Conservation (phyloP, 2,329 filamentous ascomycete genomes). For the Arthrobotrys megalospora region DNA sequence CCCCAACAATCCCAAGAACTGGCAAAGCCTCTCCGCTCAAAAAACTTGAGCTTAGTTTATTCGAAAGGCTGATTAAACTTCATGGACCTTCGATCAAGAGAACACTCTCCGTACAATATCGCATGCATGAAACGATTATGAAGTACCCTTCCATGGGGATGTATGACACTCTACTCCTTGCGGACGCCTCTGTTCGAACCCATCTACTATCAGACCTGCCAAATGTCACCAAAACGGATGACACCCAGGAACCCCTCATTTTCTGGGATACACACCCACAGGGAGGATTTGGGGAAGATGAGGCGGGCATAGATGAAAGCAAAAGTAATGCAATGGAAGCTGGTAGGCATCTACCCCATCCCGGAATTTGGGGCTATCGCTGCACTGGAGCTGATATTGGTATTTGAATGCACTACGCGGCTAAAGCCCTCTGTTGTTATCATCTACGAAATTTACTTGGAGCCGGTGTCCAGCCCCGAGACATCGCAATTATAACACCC, state of each 20-base stretch:
- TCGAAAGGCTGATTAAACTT: conserved; percentile 86
- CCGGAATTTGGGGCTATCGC: neutral
- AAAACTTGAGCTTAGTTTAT: conserved; percentile 89
- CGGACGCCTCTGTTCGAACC: conserved; percentile 82
- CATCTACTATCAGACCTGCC: conserved; percentile 83
- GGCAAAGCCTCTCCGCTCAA: conserved; percentile 65
- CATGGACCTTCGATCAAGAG: conserved; percentile 88
- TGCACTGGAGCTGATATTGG: neutral
- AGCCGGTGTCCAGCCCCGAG: conserved; percentile 83
- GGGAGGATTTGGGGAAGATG: conserved; percentile 87
- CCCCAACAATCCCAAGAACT: conserved; percentile 91
- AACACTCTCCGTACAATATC: conserved; percentile 97
- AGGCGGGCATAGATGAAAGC: conserved; percentile 72
- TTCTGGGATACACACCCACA: conserved; percentile 88
- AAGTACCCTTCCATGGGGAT: conserved; percentile 89
- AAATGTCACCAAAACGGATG: conserved; percentile 82
- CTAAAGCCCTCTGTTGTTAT: conserved; percentile 64
- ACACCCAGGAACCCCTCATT: conserved; percentile 87
- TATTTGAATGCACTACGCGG: neutral
- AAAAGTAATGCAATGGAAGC: conserved; percentile 96
- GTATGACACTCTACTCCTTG: conserved; percentile 85
- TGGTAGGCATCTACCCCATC: conserved; percentile 61
- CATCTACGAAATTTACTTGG: conserved; percentile 84
- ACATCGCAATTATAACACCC: conserved; percentile 94
- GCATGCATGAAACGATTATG: conserved; percentile 98